A percentile compares a stretch with the other conserved stretches of the same genome.
phyloP scores from a whole-genome alignment of 768 basidiomycete species.

The Nidula microcarpa region DNA sequence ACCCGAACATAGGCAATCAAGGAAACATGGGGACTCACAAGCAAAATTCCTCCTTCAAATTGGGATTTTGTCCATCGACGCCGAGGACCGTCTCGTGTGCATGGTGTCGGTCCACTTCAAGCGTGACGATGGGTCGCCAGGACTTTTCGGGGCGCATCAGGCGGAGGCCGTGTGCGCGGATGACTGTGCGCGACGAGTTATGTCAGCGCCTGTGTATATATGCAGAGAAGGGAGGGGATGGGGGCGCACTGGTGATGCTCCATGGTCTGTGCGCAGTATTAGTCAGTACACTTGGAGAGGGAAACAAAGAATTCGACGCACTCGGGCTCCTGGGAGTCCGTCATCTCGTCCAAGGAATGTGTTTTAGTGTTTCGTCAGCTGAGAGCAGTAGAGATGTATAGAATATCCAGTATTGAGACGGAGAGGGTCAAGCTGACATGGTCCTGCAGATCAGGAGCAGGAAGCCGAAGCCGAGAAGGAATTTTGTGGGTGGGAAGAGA shows the following conservation, averaged over 20 bases:
- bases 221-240: background rate
- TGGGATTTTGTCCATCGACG: conserved; percentile 67
- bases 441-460: too few species aligned
- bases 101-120: conserved; percentile 52
- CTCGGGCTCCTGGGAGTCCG: too few species aligned
- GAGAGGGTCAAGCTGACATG: too few species aligned
- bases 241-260: conserved; percentile 24
- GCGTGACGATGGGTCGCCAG: conserved; percentile 64
- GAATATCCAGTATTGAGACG: too few species aligned
- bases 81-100: conserved; percentile 57
- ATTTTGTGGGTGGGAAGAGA: too few species aligned
- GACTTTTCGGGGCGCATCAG: conserved; percentile 56
- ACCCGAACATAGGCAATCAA: background rate
- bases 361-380: too few species aligned
- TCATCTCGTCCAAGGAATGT: too few species aligned
- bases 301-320: too few species aligned
- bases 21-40: conserved; percentile 39
- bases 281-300: too few species aligned
- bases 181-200: conserved; percentile 19
- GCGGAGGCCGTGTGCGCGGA: conserved; percentile 39
- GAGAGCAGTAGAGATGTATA: too few species aligned
- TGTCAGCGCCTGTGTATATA: background rate
- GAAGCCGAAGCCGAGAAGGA: too few species aligned
- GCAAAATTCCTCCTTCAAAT: conserved; percentile 47
- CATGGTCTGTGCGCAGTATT: conserved; percentile 19